phyloP scores from a whole-genome alignment of 192 early-diverging fungal species.

The Backusella tarrabulga region DNA sequence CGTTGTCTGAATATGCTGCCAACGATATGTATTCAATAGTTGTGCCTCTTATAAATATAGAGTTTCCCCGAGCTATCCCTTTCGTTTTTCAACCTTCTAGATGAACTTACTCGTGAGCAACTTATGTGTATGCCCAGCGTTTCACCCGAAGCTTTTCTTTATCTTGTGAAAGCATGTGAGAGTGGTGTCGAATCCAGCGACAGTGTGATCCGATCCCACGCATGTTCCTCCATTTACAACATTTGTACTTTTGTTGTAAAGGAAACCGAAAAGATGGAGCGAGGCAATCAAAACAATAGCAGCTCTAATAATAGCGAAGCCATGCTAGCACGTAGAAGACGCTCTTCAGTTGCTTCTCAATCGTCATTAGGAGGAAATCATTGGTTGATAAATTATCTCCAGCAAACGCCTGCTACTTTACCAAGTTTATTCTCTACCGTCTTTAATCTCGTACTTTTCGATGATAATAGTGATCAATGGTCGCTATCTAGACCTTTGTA shows the following conservation, averaged over 20 bases:
- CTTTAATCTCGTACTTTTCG: constrained; percentile 78
- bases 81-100: constrained; percentile 65
- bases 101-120: constrained; percentile 66
- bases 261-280: constrained; percentile 28
- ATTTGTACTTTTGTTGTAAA: constrained; percentile 69
- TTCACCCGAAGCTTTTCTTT: constrained; percentile 57
- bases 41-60: constrained; percentile 28
- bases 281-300: constrained; percentile 25
- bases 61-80: constrained; percentile 57
- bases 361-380: constrained; percentile 38
- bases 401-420: constrained; percentile 59
- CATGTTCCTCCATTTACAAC: constrained; percentile 72
- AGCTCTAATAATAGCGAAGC: constrained; percentile 12
- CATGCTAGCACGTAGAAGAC: not conserved
- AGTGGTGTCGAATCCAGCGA: constrained; percentile 69
- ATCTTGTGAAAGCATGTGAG: constrained; percentile 72
- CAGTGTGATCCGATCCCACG: constrained; percentile 52
- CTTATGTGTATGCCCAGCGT: constrained; percentile 61
- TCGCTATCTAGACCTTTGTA: constrained; percentile 79
- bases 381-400: constrained; percentile 54
- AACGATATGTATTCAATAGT: not conserved
- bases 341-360: constrained; percentile 20
- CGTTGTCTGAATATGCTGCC: not conserved
- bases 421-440: constrained; percentile 61
- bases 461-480: constrained; percentile 82